Percentiles rank a stretch among this genome's conserved stretches.
Conservation (phyloP, 2,329 filamentous ascomycete genomes). For the Colletotrichum salicis region DNA sequence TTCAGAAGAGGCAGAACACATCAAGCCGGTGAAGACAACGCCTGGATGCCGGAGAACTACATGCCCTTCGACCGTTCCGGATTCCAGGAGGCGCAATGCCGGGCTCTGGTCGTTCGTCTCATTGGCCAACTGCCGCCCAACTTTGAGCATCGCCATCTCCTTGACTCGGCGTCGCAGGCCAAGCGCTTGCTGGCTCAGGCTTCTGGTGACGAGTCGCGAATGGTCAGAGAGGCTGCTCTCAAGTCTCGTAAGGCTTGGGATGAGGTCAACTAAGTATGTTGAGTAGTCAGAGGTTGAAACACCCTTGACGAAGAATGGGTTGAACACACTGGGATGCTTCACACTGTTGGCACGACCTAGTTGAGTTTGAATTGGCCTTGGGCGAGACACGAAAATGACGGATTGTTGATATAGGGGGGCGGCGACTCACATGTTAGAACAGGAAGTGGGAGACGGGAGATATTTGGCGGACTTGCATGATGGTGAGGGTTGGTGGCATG, state of each 20-base stretch:
- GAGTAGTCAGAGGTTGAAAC: not conserved
- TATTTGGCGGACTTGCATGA: not conserved
- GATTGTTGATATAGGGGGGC: not conserved
- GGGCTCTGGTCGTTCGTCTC: constrained; percentile 60
- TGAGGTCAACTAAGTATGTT: constrained; percentile 41
- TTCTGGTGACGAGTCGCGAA: constrained; percentile 64
- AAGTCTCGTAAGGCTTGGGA: constrained; percentile 61
- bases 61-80: constrained; percentile 27
- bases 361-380: not conserved
- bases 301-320: not conserved
- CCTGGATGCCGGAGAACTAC: constrained; percentile 46
- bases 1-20: constrained; percentile 39
- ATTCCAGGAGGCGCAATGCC: constrained; percentile 45
- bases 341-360: not conserved
- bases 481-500: constrained; percentile 5
- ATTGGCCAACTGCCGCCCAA: constrained; percentile 58
- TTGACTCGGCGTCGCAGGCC: constrained; percentile 56
- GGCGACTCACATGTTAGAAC: not conserved
- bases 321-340: not conserved
- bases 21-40: constrained; percentile 36
- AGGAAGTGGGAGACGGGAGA: not conserved
- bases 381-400: not conserved
- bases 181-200: constrained; percentile 60
- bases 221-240: constrained; percentile 62
- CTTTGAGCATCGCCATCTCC: constrained; percentile 59